These are phyloP conservation scores for Fragaria iinumae DNA, from an alignment of 306 rosid genomes.

Conservation along the genomic window DNA sequence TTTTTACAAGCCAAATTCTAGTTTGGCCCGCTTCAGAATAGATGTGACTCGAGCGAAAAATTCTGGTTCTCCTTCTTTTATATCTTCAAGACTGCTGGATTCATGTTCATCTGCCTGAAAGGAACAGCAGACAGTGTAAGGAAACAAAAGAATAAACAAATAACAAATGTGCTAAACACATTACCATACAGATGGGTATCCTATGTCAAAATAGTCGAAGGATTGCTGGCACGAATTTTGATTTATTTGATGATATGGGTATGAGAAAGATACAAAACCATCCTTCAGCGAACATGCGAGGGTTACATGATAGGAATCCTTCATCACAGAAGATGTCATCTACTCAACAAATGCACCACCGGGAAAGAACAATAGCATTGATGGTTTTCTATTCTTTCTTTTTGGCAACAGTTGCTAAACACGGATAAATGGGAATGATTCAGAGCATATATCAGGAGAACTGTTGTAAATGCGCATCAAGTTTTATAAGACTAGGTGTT, in stretches of 20 bases:
- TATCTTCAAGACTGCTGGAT: slow-evolving; percentile 52
- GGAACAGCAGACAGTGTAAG: slow-evolving; percentile 11
- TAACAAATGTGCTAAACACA: not conserved
- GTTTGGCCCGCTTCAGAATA: slow-evolving; percentile 64
- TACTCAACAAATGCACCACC: not conserved
- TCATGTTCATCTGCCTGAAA: slow-evolving; percentile 87
- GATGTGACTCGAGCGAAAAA: slow-evolving; percentile 58
- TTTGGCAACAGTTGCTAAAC: no score
- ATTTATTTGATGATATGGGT: not conserved
- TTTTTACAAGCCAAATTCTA: slow-evolving; percentile 54
- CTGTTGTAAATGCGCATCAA: not conserved
- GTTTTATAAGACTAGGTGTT: not conserved
- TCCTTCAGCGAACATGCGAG: not conserved
- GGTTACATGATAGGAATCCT: not conserved
- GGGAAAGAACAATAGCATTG: not conserved
- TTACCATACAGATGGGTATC: not conserved
- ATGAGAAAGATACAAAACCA: not conserved
- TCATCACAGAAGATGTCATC: not conserved
- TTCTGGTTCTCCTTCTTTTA: slow-evolving; percentile 64
- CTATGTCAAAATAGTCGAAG: not conserved
- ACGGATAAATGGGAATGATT: not conserved
- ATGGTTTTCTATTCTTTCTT: not conserved
- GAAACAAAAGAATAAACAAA: slow-evolving; percentile 2
- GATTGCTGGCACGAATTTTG: not conserved
- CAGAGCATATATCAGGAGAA: not conserved